A percentile compares a stretch with the other conserved stretches of the same genome.
phyloP scores from a whole-genome alignment of 805 yeast genomes.

The Tetrapisispora nanseiensis region DNA sequence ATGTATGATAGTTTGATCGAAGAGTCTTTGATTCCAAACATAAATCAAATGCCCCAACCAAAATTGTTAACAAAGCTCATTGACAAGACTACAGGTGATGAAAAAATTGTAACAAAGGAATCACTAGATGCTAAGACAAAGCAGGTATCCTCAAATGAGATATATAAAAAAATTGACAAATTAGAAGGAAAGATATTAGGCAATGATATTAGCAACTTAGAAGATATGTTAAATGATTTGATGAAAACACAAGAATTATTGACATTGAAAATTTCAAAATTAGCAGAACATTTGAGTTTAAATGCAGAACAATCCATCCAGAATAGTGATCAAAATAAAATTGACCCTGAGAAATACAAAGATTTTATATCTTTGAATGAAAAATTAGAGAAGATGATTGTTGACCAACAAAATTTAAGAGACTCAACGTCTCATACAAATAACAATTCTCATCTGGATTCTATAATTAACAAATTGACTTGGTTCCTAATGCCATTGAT shows the following conservation, averaged over 20 bases:
- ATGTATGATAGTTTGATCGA: conserved; percentile 43
- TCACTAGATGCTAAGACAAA: conserved; percentile 16
- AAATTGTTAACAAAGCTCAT: conserved; percentile 36
- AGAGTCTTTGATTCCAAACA: conserved; percentile 52
- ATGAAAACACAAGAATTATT: conserved; percentile 16
- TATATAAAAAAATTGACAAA: conserved; percentile 24
- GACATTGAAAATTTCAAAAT: conserved; percentile 12
- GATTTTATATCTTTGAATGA: conserved; percentile 24
- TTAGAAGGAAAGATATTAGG: conserved; percentile 29
- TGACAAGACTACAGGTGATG: conserved; percentile 28
- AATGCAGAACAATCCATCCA: background rate
- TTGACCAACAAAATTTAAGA: conserved; percentile 24
- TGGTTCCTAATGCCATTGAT: conserved; percentile 26
- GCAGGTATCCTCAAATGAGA: conserved; percentile 15
- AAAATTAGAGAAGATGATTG: conserved; percentile 21
- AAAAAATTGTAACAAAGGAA: conserved; percentile 24
- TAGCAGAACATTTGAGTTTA: conserved; percentile 6
- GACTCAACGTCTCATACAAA: conserved; percentile 12
- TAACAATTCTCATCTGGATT: conserved; percentile 20
- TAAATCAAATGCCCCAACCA: conserved; percentile 36
- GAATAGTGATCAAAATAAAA: conserved; percentile 2
- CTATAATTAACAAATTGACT: conserved; percentile 20
- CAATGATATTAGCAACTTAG: conserved; percentile 24
- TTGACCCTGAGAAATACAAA: conserved; percentile 7
- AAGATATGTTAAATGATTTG: conserved; percentile 17